These are phyloP conservation scores for Salinomyces thailandicus DNA, from an alignment of 2,329 filamentous ascomycete genomes.

Conservation along the genomic window DNA sequence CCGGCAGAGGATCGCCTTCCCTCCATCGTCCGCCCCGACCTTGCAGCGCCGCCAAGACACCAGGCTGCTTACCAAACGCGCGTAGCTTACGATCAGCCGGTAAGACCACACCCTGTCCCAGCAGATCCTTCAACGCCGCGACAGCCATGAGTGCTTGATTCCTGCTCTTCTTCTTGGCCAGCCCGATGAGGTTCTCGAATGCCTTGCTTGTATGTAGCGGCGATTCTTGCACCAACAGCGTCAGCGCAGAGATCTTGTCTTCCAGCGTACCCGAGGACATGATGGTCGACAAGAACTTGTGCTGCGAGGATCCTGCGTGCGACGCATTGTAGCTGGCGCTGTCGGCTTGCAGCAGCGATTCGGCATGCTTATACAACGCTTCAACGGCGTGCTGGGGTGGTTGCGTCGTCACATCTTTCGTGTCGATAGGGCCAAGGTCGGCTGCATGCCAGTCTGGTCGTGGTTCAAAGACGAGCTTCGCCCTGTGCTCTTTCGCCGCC, in stretches of 20 bases:
- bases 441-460: constrained; percentile 59
- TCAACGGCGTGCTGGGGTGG: constrained; percentile 45
- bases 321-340: constrained; percentile 62
- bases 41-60: constrained; percentile 60
- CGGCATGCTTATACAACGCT: constrained; percentile 58
- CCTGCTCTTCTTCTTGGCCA: constrained; percentile 89
- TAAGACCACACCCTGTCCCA: constrained; percentile 77
- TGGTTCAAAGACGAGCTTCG: constrained; percentile 39
- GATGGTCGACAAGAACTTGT: constrained; percentile 94
- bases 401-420: constrained; percentile 33
- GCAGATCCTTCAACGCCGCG: constrained; percentile 83
- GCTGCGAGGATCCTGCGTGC: constrained; percentile 70
- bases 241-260: constrained; percentile 92
- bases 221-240: constrained; percentile 88
- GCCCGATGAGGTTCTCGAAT: constrained; percentile 67
- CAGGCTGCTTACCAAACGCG: constrained; percentile 69
- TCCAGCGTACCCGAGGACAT: constrained; percentile 94
- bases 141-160: constrained; percentile 88
- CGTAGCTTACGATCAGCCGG: constrained; percentile 72
- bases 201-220: constrained; percentile 86
- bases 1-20: constrained; percentile 58
- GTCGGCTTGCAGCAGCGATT: constrained; percentile 65
- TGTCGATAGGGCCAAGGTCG: constrained; percentile 43
- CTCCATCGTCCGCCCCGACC: constrained; percentile 55
- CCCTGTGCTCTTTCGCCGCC: constrained; percentile 14